Evolutionary conservation across 768 basidiomycete genomes (phyloP).

Genomic region (Pisolithus tinctorius): DNA sequence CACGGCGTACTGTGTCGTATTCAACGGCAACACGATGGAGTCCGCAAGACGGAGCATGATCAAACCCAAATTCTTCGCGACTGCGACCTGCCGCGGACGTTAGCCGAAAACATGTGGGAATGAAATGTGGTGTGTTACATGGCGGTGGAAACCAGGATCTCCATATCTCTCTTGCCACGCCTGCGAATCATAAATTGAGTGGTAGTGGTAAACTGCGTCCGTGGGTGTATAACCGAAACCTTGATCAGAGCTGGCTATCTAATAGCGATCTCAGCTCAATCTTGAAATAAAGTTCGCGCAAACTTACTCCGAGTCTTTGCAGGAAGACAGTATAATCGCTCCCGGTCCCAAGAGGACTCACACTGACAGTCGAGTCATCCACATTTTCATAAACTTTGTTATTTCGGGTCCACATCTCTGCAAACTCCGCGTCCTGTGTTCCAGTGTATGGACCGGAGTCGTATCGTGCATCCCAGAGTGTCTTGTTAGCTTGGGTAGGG

Average conservation of each 20-base stretch:
- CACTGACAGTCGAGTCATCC: conserved; percentile 30
- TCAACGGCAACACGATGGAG: conserved; percentile 61
- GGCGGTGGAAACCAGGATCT: conserved; percentile 69
- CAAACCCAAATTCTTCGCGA: conserved; percentile 63
- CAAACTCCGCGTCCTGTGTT: conserved; percentile 36
- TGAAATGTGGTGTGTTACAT: conserved; percentile 37
- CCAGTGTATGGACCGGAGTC: conserved; percentile 48
- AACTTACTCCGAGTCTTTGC: conserved; percentile 62
- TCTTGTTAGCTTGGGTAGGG: conserved; percentile 41
- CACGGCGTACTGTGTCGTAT: conserved; percentile 69
- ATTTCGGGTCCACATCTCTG: conserved; percentile 33
- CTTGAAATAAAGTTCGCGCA: neutral
- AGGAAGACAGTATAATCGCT: conserved; percentile 93
- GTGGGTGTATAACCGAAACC: conserved; percentile 29
- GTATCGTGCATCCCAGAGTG: conserved; percentile 53
- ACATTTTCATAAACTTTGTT: conserved; percentile 18
- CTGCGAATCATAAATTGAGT: conserved; percentile 66
- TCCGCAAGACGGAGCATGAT: conserved; percentile 57
- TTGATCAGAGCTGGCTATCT: conserved; percentile 31
- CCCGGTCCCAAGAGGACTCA: conserved; percentile 71
- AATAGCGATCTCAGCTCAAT: conserved; percentile 1
- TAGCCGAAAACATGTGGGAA: neutral
- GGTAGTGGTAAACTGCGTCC: conserved; percentile 72
- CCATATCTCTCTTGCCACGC: conserved; percentile 70
- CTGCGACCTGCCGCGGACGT: conserved; percentile 42